These are phyloP conservation scores for Pyrenophora teres DNA, from an alignment of 2,329 filamentous ascomycete species.

Conservation along the genomic window DNA sequence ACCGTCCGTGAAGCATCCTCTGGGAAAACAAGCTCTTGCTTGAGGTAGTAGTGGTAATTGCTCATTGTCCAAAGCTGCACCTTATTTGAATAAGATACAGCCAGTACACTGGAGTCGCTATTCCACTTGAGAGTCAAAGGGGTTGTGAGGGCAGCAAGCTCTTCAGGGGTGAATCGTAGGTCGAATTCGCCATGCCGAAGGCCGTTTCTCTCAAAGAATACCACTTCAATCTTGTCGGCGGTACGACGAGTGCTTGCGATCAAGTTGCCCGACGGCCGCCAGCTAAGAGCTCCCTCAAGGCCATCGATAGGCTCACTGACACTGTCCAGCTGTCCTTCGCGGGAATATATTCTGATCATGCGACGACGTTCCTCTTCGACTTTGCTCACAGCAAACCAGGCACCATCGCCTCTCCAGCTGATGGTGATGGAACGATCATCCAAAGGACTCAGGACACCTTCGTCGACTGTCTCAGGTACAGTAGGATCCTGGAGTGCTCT, in stretches of 20 bases:
- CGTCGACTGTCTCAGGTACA: slow-evolving; percentile 88
- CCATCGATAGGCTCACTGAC: slow-evolving; percentile 94
- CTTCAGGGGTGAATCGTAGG: slow-evolving; percentile 68
- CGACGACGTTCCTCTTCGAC: slow-evolving; percentile 72
- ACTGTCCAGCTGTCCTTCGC: slow-evolving; percentile 88
- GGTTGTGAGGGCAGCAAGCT: slow-evolving; percentile 59
- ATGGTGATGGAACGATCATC: slow-evolving; percentile 76
- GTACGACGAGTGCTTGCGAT: slow-evolving; percentile 82
- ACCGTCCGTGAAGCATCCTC: slow-evolving; percentile 20
- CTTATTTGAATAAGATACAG: slow-evolving; percentile 73
- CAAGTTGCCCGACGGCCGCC: slow-evolving; percentile 88
- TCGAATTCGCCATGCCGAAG: slow-evolving; percentile 92
- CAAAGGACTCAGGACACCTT: slow-evolving; percentile 73
- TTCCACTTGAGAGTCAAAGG: slow-evolving; percentile 82
- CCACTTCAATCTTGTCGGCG: slow-evolving; percentile 73
- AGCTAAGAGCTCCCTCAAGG: slow-evolving; percentile 84
- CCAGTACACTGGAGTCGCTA: slow-evolving; percentile 85
- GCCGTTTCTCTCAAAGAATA: slow-evolving; percentile 98
- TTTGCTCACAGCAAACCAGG: slow-evolving; percentile 84
- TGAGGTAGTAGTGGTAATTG: slow-evolving; percentile 98
- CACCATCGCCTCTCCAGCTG: slow-evolving; percentile 93
- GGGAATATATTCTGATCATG: slow-evolving; percentile 85
- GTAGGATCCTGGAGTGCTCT: slow-evolving; percentile 89
- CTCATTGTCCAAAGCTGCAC: slow-evolving; percentile 96
- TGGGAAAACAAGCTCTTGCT: slow-evolving; percentile 72